Evolutionary conservation across 2,329 filamentous ascomycete species (phyloP), one percentile per base, ranked within the genome.

Genomic region (Fusarium metavorans): DNA sequence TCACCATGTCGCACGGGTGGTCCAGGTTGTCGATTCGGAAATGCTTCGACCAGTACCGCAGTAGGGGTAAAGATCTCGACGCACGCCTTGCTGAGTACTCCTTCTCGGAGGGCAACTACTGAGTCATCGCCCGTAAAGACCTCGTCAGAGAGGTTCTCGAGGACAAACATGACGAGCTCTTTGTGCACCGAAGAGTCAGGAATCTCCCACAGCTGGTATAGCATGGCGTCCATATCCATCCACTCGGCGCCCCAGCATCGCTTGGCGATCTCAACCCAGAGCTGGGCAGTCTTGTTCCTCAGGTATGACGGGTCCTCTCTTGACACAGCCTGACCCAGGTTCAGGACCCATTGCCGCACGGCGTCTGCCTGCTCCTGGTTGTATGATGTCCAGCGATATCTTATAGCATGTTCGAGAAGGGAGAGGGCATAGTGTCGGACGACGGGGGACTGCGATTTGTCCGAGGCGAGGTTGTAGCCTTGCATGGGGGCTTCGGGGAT

Each of bases 191-290:
- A 84, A 30, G 89, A 89, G 73, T 90, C 88, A 20, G 87, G 87
- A 18, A 88, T 82, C 81, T 95, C 92, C 97, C 97, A 99, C 23
- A 98, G 87, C 78, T 91, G 89, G 52, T 95, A 90, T 65, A 99
- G 88, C 80, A 94, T 88, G 73, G 91, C 85, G 82, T 99, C 97
- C 96, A 99, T 98, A 80, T 97, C 92, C 86, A 93, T 92, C 97
- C 97, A 99, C 71, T 97, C 93, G 35, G 91, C 88, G n/a, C 89
- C 94, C 97, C 97, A 99, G 80, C 91, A 94, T 78, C 96, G 90
- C 86, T 98, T 98, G 45, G 95, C 95, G 63, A 98, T 88, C 83
- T 98, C 97, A 9, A 95, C 94, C 97, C 97, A 99, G 71, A 99
- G 85, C 83, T 97, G 93, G 32, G 94, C 95, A 37, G 97, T 92